phyloP scores from a whole-genome alignment of 345 rosid genomes.

The Boechera retrofracta region DNA sequence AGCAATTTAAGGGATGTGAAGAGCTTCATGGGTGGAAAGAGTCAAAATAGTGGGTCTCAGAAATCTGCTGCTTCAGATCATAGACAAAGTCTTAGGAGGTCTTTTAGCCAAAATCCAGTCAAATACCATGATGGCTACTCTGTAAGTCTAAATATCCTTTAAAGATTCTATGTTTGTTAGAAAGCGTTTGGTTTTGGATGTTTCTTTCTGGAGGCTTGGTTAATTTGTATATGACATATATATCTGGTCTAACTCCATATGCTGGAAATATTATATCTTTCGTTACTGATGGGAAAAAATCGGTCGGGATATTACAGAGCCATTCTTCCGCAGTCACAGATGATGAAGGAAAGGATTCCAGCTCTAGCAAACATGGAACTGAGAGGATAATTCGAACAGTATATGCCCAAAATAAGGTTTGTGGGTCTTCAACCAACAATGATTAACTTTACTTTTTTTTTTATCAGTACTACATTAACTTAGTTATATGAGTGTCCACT shows the following conservation, averaged over 20 bases:
- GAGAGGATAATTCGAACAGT: slow-evolving; percentile 77
- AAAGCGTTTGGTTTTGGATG: background rate
- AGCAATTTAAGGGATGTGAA: slow-evolving; percentile 47
- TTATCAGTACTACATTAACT: background rate
- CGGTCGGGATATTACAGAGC: slow-evolving; percentile 60
- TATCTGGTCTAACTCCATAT: slow-evolving; percentile 15
- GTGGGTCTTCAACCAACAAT: slow-evolving; percentile 20
- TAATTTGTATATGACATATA: background rate
- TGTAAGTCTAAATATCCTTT: slow-evolving; percentile 50
- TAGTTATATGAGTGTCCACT: background rate
- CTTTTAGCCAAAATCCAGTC: slow-evolving; percentile 73
- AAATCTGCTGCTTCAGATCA: slow-evolving; percentile 53
- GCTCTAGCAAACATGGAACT: slow-evolving; percentile 50
- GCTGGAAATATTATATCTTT: slow-evolving; percentile 1
- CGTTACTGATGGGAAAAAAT: slow-evolving; percentile 7
- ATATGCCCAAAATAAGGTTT: slow-evolving; percentile 79
- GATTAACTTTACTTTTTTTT: background rate
- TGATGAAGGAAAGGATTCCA: slow-evolving; percentile 72
- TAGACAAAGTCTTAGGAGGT: slow-evolving; percentile 64
- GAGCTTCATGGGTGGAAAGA: slow-evolving; percentile 49
- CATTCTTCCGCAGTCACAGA: slow-evolving; percentile 89
- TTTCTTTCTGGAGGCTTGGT: slow-evolving; percentile 24
- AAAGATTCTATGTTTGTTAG: background rate
- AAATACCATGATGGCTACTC: slow-evolving; percentile 83
- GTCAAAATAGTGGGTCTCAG: slow-evolving; percentile 44